Percentiles rank a stretch among this genome's conserved stretches.
These are phyloP conservation scores for Podaxis carcinomalis DNA, from an alignment of 768 basidiomycete genomes.

Conservation along the genomic window DNA sequence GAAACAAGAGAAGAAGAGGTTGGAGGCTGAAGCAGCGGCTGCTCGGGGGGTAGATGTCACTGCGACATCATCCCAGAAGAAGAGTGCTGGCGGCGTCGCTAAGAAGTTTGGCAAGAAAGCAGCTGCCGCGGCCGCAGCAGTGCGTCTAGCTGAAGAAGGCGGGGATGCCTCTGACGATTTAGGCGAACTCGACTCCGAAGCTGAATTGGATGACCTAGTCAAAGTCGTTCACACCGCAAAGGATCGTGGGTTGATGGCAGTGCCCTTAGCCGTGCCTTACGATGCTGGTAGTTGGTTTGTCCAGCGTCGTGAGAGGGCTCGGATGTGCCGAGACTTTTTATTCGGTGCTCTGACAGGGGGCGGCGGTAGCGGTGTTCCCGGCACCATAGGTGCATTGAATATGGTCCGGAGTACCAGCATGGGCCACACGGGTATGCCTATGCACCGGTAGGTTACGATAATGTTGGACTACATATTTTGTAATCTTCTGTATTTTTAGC, in stretches of 20 bases:
- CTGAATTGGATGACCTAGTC: conserved; percentile 74
- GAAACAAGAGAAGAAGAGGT: conserved; percentile 77
- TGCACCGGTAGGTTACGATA: conserved; percentile 12
- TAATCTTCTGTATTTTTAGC: conserved; percentile 7
- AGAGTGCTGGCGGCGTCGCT: conserved; percentile 33
- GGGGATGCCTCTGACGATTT: conserved; percentile 67
- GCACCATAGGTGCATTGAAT: conserved; percentile 27
- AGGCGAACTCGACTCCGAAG: conserved; percentile 81
- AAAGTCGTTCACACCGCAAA: conserved; percentile 54
- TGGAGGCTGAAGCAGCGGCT: conserved; percentile 66
- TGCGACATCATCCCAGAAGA: conserved; percentile 32
- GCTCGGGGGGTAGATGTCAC: conserved; percentile 52
- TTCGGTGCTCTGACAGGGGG: conserved; percentile 46
- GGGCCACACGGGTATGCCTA: conserved; percentile 16
- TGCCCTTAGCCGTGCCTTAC: conserved; percentile 67
- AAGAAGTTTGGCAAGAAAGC: conserved; percentile 70
- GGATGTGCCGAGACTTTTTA: conserved; percentile 56
- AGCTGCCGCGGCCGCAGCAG: conserved; percentile 45
- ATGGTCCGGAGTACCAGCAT: conserved; percentile 28
- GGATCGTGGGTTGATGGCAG: conserved; percentile 53
- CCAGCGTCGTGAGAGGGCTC: conserved; percentile 61
- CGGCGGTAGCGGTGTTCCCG: conserved; percentile 27
- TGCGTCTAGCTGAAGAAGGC: conserved; percentile 45
- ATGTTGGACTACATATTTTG: neutral
- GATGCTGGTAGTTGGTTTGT: conserved; percentile 83